A percentile compares a stretch with the other conserved stretches of the same genome.
Conservation (phyloP, 2,329 filamentous ascomycete genomes). For the Trichoderma sp. region DNA sequence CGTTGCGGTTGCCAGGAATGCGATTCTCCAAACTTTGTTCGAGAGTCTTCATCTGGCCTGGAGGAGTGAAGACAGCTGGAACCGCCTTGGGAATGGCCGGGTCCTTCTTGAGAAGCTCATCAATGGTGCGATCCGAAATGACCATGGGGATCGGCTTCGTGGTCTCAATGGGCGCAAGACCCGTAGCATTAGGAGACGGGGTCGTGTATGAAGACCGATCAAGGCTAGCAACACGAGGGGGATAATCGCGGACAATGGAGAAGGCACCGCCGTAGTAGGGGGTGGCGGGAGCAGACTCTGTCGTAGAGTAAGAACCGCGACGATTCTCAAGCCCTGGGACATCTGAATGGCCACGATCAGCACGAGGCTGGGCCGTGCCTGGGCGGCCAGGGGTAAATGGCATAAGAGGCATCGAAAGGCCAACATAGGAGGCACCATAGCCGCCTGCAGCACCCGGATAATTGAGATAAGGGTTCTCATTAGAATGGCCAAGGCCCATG, state of each 20-base stretch:
- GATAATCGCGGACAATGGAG: slow-evolving; percentile 61
- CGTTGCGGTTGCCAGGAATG: slow-evolving; percentile 88
- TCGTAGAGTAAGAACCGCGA: slow-evolving; percentile 68
- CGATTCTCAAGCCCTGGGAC: slow-evolving; percentile 66
- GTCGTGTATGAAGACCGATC: slow-evolving; percentile 68
- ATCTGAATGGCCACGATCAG: slow-evolving; percentile 52
- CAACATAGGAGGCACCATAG: slow-evolving; percentile 41
- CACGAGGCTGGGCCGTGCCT: slow-evolving; percentile 46
- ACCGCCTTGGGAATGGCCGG: slow-evolving; percentile 85
- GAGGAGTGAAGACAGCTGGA: slow-evolving; percentile 82
- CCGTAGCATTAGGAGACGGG: slow-evolving; percentile 64
- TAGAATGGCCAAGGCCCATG: slow-evolving; percentile 39
- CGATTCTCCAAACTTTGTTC: slow-evolving; percentile 95
- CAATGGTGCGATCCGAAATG: slow-evolving; percentile 54
- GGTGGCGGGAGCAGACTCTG: slow-evolving; percentile 65
- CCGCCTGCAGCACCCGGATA: slow-evolving; percentile 37
- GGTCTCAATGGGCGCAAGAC: slow-evolving; percentile 42
- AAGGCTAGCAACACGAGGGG: slow-evolving; percentile 57
- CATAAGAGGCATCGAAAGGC: slow-evolving; percentile 42
- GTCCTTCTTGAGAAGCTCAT: slow-evolving; percentile 70
- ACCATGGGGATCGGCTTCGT: slow-evolving; percentile 45
- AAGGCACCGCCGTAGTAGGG: slow-evolving; percentile 63
- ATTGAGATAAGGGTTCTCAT: slow-evolving; percentile 37
- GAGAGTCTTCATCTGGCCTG: slow-evolving; percentile 82
- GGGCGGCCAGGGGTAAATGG: slow-evolving; percentile 57